Percentiles rank a stretch among this genome's conserved stretches.
These are phyloP conservation scores for Viola pubescens DNA, from an alignment of 441 rosid genomes.

Conservation along the genomic window DNA sequence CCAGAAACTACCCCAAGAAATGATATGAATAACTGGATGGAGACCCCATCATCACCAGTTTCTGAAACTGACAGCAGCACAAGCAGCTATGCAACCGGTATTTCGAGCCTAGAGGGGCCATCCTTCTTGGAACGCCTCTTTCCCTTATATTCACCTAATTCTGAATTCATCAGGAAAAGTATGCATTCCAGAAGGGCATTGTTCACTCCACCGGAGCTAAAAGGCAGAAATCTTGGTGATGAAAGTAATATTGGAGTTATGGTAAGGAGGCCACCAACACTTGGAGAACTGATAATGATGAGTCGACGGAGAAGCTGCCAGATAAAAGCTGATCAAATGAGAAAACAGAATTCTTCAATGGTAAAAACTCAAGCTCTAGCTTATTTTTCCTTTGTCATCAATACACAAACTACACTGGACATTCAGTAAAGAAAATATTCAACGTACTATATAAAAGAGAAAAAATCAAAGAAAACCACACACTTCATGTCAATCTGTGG, in stretches of 20 bases:
- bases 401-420: neutral
- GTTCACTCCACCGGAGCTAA: conserved; percentile 22
- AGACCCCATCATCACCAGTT: conserved; percentile 43
- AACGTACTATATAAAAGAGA: neutral
- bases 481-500: neutral
- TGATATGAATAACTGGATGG: conserved; percentile 20
- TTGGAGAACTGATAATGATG: conserved; percentile 81
- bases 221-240: conserved; percentile 7
- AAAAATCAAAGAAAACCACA: neutral
- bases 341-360: conserved; percentile 43
- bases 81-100: conserved; percentile 62
- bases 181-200: conserved; percentile 14
- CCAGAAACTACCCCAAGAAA: conserved; percentile 15
- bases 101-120: conserved; percentile 56
- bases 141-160: conserved; percentile 50
- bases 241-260: conserved; percentile 24
- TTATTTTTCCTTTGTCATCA: conserved; percentile 9
- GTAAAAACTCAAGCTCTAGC: conserved; percentile 29
- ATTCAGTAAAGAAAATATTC: neutral
- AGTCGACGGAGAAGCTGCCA: conserved; percentile 63
- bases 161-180: conserved; percentile 33
- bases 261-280: conserved; percentile 50
- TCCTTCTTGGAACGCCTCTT: conserved; percentile 76
- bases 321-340: conserved; percentile 51
- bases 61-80: conserved; percentile 51